Evolutionary conservation across 2,329 filamentous ascomycete genomes (phyloP).

Genomic region (Ceratocystis albifundus): DNA sequence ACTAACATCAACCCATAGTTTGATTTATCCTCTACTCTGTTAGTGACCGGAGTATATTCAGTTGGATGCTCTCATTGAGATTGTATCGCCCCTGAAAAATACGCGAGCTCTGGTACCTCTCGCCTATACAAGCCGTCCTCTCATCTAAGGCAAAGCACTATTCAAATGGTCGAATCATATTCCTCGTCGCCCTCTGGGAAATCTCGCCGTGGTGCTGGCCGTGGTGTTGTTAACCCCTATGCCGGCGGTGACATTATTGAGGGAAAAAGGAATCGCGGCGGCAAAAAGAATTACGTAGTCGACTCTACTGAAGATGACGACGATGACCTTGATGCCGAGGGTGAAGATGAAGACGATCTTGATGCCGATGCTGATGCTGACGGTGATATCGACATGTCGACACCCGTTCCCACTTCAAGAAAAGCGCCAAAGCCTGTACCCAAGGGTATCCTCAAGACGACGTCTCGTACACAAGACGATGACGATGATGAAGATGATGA

Average conservation of each 20-base stretch:
- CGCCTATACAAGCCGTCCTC: not conserved
- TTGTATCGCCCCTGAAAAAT: not conserved
- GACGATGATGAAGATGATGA: constrained; percentile 42
- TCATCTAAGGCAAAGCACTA: not conserved
- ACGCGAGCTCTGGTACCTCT: not conserved
- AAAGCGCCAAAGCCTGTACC: constrained; percentile 7
- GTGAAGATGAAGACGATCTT: constrained; percentile 30
- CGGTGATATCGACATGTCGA: constrained; percentile 40
- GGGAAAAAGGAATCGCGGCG: constrained; percentile 43
- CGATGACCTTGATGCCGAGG: constrained; percentile 32
- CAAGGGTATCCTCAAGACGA: constrained; percentile 27
- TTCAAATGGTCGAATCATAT: constrained; percentile 10
- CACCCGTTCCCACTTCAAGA: constrained; percentile 28
- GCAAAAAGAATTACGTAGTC: constrained; percentile 50
- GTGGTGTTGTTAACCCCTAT: constrained; percentile 10
- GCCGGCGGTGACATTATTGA: constrained; percentile 38
- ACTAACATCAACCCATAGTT: not conserved
- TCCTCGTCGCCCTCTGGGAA: constrained; percentile 28
- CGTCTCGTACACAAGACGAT: constrained; percentile 23
- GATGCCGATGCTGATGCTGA: constrained; percentile 34
- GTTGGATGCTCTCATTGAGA: not conserved
- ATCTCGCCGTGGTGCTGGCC: constrained; percentile 32
- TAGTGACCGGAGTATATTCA: not conserved
- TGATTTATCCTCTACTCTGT: not conserved
- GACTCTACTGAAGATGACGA: constrained; percentile 43